These are phyloP conservation scores for Acer negundo DNA, from an alignment of 345 rosid species.

Conservation along the genomic window DNA sequence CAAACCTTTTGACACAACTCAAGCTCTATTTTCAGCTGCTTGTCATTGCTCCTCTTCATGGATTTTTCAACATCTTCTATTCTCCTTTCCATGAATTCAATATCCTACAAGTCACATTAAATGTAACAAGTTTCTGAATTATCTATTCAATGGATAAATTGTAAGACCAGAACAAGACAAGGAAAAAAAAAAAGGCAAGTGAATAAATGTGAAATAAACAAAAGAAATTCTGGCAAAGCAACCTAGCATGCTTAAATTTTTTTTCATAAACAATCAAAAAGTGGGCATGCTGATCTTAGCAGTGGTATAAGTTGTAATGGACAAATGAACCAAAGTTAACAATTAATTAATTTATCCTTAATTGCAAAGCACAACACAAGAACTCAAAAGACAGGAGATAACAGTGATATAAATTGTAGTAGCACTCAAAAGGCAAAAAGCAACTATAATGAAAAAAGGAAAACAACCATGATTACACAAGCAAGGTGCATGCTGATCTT, in stretches of 20 bases:
- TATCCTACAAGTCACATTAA: slow-evolving; percentile 54
- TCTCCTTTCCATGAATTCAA: slow-evolving; percentile 80
- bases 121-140: background rate
- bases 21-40: slow-evolving; percentile 78
- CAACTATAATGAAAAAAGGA: background rate
- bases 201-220: slow-evolving; percentile 17
- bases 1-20: slow-evolving; percentile 64
- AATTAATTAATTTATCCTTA: background rate
- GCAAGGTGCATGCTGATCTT: background rate
- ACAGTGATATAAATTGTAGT: background rate
- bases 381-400: background rate
- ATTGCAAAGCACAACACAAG: background rate
- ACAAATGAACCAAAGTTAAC: background rate
- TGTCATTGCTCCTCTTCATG: slow-evolving; percentile 99
- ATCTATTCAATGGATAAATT: slow-evolving; percentile 8
- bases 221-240: background rate
- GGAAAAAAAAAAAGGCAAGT: background rate
- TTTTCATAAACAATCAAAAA: background rate
- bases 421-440: background rate
- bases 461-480: background rate
- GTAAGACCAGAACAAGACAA: background rate
- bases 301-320: background rate
- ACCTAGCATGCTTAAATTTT: background rate
- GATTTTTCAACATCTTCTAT: slow-evolving; percentile 91
- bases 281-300: background rate